Evolutionary conservation across 805 yeast species (phyloP), one percentile per base, ranked within the genome.

Genomic region (Maudiozyma bulderi): DNA sequence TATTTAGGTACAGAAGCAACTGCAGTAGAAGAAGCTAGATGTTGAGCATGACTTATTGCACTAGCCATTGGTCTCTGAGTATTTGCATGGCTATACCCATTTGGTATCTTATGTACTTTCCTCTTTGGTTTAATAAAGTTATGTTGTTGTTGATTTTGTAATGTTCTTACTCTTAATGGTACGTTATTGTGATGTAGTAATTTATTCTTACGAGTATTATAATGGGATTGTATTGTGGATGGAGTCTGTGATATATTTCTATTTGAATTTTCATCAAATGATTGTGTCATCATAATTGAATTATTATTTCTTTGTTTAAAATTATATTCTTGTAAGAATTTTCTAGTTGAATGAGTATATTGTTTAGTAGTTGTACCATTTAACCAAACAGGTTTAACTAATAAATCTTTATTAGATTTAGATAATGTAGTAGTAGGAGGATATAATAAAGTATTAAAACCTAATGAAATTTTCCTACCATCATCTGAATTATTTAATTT

Each of bases 1-100:
- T 58, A 58, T 11, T 61, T 58, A 8, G 72, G 66, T 6, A 60
- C 57, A 8, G 45, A 45, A 8, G 61, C 54, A 14, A 64, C 68
- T 47, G 64, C 57, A 6, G 41, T 47, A 8, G 61, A 55, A 5
- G 67, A 63, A 9, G 66, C 64, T 42, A 62, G 48, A 50, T 65
- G 67, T 35, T 55, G 64, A 66, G 54, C 60, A 48, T 43, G 55
- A 51, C 14, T 35, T 5, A 35, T 35, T 3, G 38, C 38, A 13
- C 38, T 35, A 9, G 38, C 38, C 55, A 59, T 46, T 43, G 55
- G 49, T 51, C 63, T 57, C 57, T 77, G 65, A 13, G 70, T 56
- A 13, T 35, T 35, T n/a, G 38, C 38, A 35, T 35, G 14, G 50
- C 47, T 53, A 63, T 58, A 45, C 64, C 57, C 10, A 67, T 54